A percentile compares a stretch with the other conserved stretches of the same genome.
Evolutionary conservation across 169 alveolate genomes (phyloP).

Genomic region (Babesia sp.): DNA sequence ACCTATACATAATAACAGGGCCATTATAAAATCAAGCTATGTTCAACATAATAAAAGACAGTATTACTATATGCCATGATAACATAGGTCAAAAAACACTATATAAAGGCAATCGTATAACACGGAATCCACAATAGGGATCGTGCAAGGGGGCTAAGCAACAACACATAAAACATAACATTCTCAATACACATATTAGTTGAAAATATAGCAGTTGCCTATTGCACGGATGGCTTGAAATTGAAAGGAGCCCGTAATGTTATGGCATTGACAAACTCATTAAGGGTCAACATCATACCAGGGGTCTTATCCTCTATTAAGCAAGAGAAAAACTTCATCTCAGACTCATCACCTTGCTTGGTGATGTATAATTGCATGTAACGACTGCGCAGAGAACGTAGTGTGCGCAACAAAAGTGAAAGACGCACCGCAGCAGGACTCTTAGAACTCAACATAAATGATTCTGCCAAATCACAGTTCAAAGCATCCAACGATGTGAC

Average conservation of each 20-base stretch:
- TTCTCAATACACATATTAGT: slow-evolving; percentile 9
- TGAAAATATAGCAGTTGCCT: neutral
- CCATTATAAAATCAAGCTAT: too few relatives aligned
- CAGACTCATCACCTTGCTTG: slow-evolving; percentile 82
- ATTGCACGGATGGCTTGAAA: slow-evolving; percentile 10
- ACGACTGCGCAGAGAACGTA: slow-evolving; percentile 71
- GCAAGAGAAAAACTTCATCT: slow-evolving; percentile 71
- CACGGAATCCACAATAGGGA: neutral
- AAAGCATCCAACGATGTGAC: slow-evolving; percentile 77
- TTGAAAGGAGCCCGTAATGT: slow-evolving; percentile 43
- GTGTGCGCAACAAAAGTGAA: slow-evolving; percentile 65
- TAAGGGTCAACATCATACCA: slow-evolving; percentile 77
- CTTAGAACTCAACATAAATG: slow-evolving; percentile 66
- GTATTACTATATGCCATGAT: too few relatives aligned
- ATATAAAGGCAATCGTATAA: neutral
- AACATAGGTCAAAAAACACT: neutral
- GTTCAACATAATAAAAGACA: too few relatives aligned
- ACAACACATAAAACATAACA: neutral
- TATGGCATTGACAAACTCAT: slow-evolving; percentile 70
- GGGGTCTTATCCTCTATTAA: slow-evolving; percentile 77
- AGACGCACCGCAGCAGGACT: slow-evolving; percentile 75
- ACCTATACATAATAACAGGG: too few relatives aligned
- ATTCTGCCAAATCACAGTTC: slow-evolving; percentile 82
- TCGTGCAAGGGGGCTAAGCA: neutral
- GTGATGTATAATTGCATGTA: slow-evolving; percentile 74